Evolutionary conservation across 2,329 filamentous ascomycete genomes (phyloP), one percentile per base, ranked within the genome.

Genomic region (Alternaria brassicicola): DNA sequence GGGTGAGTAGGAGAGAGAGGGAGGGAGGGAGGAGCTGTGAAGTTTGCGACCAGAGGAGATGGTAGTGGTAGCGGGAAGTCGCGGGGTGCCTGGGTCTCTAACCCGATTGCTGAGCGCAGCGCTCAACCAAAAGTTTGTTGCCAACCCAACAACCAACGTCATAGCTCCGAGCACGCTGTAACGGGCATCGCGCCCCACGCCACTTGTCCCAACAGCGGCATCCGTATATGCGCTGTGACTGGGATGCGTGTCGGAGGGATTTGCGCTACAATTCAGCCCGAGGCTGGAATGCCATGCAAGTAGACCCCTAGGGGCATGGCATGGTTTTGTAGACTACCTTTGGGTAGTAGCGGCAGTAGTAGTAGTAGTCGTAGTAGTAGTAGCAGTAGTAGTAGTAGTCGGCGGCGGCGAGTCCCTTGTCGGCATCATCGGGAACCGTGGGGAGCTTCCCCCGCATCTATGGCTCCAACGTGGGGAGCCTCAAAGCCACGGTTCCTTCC

Each of bases 121-220:
- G 55, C 70, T 72, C 72, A 74, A 75, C 71, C 69, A 71, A 69
- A 72, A 65, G 59, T 61, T 55, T 58, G 63, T 66, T 67, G 66
- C 61, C 64, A 61, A 55, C 53, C 59, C 55, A 53, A 52, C 55
- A 55, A 51, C 53, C 62, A 72, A 74, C 72, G 71, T 74, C 72
- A 74, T 74, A 70, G 70, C 70, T 68, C 63, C 42, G 30, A 36
- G 59, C 41, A 47, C 41, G 52, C 58, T 62, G 19, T n/a, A 69
- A 61, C 43, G 46, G 62, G 66, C 61, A 64, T 63, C 63, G 59
- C 66, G 65, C 55, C 55, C 63, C 59, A 50, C 66, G 66, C 63
- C 64, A 66, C 56, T 38, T 26, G 54, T 66, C 65, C 67, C 70
- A 67, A 71, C 65, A 66, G 51, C 53, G 57, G 10, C 52, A 52